Conservation (phyloP, 305 asterid species). For the Fraxinus floribunda region DNA sequence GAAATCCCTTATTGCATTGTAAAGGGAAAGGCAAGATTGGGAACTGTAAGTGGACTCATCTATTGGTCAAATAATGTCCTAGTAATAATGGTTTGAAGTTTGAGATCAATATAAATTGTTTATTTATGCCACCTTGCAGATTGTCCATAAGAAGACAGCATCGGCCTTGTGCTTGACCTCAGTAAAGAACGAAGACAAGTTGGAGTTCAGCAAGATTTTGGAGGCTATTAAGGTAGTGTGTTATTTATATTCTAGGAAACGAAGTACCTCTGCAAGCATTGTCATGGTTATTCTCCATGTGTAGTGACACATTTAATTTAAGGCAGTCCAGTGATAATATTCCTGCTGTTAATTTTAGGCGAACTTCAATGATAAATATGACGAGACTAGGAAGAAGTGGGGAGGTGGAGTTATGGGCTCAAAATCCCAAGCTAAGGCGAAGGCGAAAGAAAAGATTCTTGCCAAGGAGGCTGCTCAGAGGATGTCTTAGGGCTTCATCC, state of each 20-base stretch:
- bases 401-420: constrained; percentile 97
- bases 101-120: background rate
- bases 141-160: constrained; percentile 86
- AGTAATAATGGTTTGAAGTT: background rate
- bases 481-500: constrained; percentile 33
- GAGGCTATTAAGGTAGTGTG: constrained; percentile 83
- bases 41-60: constrained; percentile 51
- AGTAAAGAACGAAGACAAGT: constrained; percentile 85
- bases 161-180: constrained; percentile 81
- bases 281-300: background rate
- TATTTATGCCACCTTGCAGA: constrained; percentile 37
- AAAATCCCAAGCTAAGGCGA: constrained; percentile 80
- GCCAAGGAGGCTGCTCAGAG: constrained; percentile 92
- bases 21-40: constrained; percentile 87
- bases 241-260: background rate
- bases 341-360: constrained; percentile 42
- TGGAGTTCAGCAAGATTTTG: constrained; percentile 76
- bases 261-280: background rate
- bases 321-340: background rate
- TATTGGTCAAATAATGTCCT: background rate
- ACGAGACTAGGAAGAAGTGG: constrained; percentile 83
- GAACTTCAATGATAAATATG: constrained; percentile 80
- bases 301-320: background rate
- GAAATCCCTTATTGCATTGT: constrained; percentile 94
- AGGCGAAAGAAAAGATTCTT: constrained; percentile 75